Base-by-base conservation (phyloP, 23 red algal genomes). In the Gracilaria vermiculophylla region DNA sequence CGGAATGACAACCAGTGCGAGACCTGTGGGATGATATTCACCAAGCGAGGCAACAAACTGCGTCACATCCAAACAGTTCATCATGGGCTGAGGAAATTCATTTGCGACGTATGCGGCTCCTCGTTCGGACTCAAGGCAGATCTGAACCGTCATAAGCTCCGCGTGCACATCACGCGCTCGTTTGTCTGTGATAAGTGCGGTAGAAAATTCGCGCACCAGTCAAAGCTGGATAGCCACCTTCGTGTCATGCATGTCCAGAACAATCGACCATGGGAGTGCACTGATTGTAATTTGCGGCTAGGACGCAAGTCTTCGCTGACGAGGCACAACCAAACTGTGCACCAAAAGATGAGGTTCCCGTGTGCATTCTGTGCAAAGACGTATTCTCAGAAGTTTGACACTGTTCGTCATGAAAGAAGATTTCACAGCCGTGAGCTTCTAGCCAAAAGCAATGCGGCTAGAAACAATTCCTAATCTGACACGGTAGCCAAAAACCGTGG, bases 371-470 rank as follows among this genome's bases (percentile, higher is more conserved):
- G 85, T 44, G 1, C 75, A 2, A 89, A 89, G 72, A 65, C 70
- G 10, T 89, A 89, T 32, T 89, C 85, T 14, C 85, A 89, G 44
- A 76, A 66, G 55, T 89, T 89, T 60, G 85, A 89, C 50, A 33
- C 52, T 10, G 51, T 76, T 45, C 67, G 72, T 15, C 85, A 89
- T 39, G 85, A 89, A 45, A 41, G 71, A 20, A 41, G 69, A 28
- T 52, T 65, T 3, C 85, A 89, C 51, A 51, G 69, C n/a, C 11
- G 54, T 14, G 27, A 11, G n/a, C n/a, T n/a, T n/a, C n/a, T n/a
- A n/a, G n/a, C n/a, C n/a, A n/a, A n/a, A n/a, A n/a, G n/a, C n/a
- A n/a, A n/a, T n/a, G n/a, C n/a, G n/a, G n/a, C n/a, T n/a, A n/a
- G n/a, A n/a, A n/a, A n/a, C n/a, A n/a, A n/a, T n/a, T n/a, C n/a